Evolutionary conservation across 1,139 yeast genomes (phyloP), one percentile per base, ranked within the genome.

Genomic region (Williopsis jadinii): DNA sequence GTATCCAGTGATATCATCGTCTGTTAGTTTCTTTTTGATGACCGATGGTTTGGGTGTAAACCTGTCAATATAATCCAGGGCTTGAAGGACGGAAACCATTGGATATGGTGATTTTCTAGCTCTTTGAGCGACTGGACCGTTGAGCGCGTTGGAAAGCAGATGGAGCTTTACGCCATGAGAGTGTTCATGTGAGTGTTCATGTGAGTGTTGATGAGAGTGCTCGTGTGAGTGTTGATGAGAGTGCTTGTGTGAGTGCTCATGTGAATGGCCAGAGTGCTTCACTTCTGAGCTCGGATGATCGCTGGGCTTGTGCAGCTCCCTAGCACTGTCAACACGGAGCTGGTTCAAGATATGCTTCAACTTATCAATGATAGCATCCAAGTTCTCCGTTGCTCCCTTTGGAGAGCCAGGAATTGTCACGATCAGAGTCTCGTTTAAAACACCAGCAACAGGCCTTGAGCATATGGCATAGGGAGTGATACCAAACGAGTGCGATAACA

Each of bases 341-440:
- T 71, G 67, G 9, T 54, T 52, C 36, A 72, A 47, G 0, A 75
- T 73, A 50, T 73, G 78, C 1, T 64, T 63, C 32, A 73, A 45
- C 3, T 65, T 55, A 3, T 49, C 56, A 1, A 62, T 33, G 8
- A 73, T 46, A 0, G 73, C 67, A 15, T 53, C 58, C 28, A 70
- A 44, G 45, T 70, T 70, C 51, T 73, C 77, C 2, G 47, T 46
- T 0, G 73, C 72, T 1, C 68, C 77, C 43, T 63, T 69, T 1
- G 73, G 73, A 1, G 75, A 70, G 0, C 78, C 78, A 0, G 78
- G 78, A 9, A 73, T 55, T 0, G 77, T 69, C 9, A 72, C 49
- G 0, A 73, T 55, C 34, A 73, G 45, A 0, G 67, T 46, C 31
- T 56, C 50, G 11, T 50, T 45, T 11, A 55, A 48, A 1, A 66